Base-by-base conservation (phyloP, 106 monocot genomes). In the Ottelia alismoides region DNA sequence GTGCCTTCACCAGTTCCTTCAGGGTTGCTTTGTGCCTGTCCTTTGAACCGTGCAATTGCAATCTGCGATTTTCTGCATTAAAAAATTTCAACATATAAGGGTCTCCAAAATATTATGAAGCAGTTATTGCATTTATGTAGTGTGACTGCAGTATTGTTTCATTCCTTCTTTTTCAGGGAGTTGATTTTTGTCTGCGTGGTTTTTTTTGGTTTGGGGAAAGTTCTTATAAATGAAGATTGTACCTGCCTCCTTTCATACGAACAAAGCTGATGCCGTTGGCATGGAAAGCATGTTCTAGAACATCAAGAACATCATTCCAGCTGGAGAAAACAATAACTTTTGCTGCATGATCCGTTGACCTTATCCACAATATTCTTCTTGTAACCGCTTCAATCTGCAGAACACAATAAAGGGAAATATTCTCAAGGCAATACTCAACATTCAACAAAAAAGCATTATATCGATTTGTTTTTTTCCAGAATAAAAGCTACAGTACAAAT, bases 221-320 rank as follows among this genome's bases (percentile, higher is more conserved):
- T n/a, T n/a, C n/a, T n/a, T n/a, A n/a, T n/a, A n/a, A n/a, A n/a
- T 30, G 6, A 30, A 51, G 11, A 22, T 44, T 55, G 17, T 81
- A 93, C 96, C 96, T 89, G 51, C 96, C 96, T 31, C 96, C 96
- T 72, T 96, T 96, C 96, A 96, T 96, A 17, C 96, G 81, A 29
- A 82, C 73, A 51, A 74, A 79, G 56, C 69, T 73, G 44, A 89
- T 73, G 54, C 27, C 22, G 30, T 96, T 96, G 55, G 81, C 76
- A 65, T 57, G 65, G 54, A 96, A 69, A 40, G 96, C 70, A 60
- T 96, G 96, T 52, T 69, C 78, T 65, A 96, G 51, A 21, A 96
- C 81, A 72, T 89, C 85, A 60, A 96, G 89, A 25, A 96, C 96
- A 82, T 85, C 96, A 63, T 96, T 96, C 96, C 96, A 96, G 58